A percentile compares a stretch with the other conserved stretches of the same genome.
Evolutionary conservation across 345 rosid genomes (phyloP).

Genomic region (Populus nigra): DNA sequence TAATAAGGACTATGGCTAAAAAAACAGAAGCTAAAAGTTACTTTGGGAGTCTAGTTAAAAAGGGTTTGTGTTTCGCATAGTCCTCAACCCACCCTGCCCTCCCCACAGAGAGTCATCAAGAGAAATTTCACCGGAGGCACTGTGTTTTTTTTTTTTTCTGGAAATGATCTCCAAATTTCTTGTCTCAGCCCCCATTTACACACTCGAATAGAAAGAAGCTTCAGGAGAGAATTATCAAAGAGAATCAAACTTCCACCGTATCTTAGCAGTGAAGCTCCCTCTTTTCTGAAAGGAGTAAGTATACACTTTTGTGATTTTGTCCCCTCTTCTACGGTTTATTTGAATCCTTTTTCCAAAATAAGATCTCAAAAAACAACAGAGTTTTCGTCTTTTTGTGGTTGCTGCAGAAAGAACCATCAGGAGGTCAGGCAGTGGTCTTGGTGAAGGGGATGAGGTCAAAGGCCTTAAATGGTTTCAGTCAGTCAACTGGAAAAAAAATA

Average conservation of each 20-base stretch:
- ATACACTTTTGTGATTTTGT: conserved; percentile 2
- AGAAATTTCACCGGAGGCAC: background rate
- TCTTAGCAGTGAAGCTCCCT: conserved; percentile 61
- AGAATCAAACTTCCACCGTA: conserved; percentile 68
- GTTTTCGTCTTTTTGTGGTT: conserved; percentile 31
- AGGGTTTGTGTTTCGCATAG: background rate
- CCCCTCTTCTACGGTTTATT: background rate
- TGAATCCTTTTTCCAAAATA: conserved; percentile 1
- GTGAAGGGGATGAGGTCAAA: conserved; percentile 60
- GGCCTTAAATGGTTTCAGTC: conserved; percentile 63
- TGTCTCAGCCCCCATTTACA: conserved; percentile 54
- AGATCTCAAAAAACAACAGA: background rate
- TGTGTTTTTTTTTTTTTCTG: background rate
- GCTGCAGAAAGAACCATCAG: conserved; percentile 65
- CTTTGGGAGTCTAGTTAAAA: background rate
- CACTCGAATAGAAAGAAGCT: conserved; percentile 65
- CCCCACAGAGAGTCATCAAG: background rate
- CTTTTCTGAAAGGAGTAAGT: conserved; percentile 69
- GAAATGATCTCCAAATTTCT: background rate
- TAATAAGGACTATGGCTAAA: background rate
- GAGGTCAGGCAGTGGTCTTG: conserved; percentile 65
- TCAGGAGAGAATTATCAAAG: conserved; percentile 66
- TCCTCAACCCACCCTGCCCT: background rate
- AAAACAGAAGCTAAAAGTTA: background rate
- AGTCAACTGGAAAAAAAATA: conserved; percentile 63